Percentiles rank a stretch among this genome's conserved stretches.
phyloP scores from a whole-genome alignment of 139 green algal species.

The Tetradesmus obliquus region DNA sequence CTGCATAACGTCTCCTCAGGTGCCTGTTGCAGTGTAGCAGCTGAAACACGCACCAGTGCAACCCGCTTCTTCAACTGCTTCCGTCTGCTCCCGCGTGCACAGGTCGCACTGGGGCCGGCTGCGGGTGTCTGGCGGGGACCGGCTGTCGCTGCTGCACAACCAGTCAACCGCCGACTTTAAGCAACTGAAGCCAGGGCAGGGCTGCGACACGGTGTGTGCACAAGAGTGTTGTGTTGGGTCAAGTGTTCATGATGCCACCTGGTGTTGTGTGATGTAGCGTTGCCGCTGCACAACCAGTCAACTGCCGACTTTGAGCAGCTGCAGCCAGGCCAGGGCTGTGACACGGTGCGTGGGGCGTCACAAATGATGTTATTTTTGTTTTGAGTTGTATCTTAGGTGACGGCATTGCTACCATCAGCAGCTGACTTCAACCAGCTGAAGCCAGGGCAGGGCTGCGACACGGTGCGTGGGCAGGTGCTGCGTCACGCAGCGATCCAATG shows the following conservation, averaged over 20 bases:
- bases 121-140: conserved; percentile 66
- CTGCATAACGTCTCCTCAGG: too few species aligned
- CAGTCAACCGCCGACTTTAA: conserved; percentile 76
- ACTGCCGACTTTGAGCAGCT: conserved; percentile 67
- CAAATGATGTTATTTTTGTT: too few species aligned
- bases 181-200: conserved; percentile 57
- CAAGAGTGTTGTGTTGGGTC: not conserved
- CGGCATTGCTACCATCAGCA: not conserved
- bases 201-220: conserved; percentile 74
- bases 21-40: too few species aligned
- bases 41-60: too few species aligned
- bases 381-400: too few species aligned
- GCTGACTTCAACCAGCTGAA: not conserved
- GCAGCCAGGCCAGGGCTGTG: conserved; percentile 60
- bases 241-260: too few species aligned
- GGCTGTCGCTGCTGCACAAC: conserved; percentile 75
- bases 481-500: too few species aligned
- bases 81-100: too few species aligned
- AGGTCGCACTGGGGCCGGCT: conserved; percentile 83
- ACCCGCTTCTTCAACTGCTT: too few species aligned
- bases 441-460: not conserved
- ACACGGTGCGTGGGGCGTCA: conserved; percentile 81
- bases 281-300: conserved; percentile 81
- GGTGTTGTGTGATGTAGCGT: not conserved
- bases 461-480: too few species aligned